phyloP scores from a whole-genome alignment of 495 filamentous ascomycete species.

The Podospora comata region DNA sequence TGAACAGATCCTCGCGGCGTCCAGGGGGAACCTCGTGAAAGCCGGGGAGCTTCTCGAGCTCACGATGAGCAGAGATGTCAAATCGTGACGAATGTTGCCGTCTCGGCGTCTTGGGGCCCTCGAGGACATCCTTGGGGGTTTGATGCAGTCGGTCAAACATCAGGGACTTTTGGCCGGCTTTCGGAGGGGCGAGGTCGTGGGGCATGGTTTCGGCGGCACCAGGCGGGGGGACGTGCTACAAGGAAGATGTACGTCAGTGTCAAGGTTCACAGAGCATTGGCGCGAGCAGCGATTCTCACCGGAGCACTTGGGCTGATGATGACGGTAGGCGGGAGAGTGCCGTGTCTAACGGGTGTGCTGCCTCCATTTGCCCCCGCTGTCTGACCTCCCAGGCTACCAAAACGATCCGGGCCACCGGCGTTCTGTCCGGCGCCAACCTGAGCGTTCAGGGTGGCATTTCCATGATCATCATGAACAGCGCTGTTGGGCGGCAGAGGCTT shows the following conservation, averaged over 20 bases:
- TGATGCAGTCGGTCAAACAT: constrained; percentile 90
- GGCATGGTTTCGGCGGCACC: constrained; percentile 98
- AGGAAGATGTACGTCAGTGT: constrained; percentile 23
- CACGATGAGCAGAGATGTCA: constrained; percentile 93
- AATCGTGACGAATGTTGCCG: constrained; percentile 96
- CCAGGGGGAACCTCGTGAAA: constrained; percentile 98
- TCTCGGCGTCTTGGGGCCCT: constrained; percentile 91
- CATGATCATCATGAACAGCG: constrained; percentile 50
- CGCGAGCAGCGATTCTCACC: constrained; percentile 54
- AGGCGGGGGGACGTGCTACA: constrained; percentile 86
- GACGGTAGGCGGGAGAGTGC: constrained; percentile 78
- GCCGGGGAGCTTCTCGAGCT: constrained; percentile 95
- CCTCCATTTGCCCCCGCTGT: constrained; percentile 55
- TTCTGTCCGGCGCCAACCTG: constrained; percentile 31
- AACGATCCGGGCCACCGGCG: constrained; percentile 43
- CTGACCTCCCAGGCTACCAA: constrained; percentile 36
- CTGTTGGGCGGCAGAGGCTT: constrained; percentile 72
- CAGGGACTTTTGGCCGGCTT: constrained; percentile 78
- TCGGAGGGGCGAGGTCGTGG: constrained; percentile 90
- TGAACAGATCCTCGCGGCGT: constrained; percentile 93
- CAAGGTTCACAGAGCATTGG: background rate
- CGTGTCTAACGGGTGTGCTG: constrained; percentile 66
- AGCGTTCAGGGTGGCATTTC: constrained; percentile 42
- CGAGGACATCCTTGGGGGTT: constrained; percentile 90
- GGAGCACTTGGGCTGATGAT: constrained; percentile 93